Base-by-base conservation (phyloP, 805 yeast species). In the Wickerhamiella slavikovae region DNA sequence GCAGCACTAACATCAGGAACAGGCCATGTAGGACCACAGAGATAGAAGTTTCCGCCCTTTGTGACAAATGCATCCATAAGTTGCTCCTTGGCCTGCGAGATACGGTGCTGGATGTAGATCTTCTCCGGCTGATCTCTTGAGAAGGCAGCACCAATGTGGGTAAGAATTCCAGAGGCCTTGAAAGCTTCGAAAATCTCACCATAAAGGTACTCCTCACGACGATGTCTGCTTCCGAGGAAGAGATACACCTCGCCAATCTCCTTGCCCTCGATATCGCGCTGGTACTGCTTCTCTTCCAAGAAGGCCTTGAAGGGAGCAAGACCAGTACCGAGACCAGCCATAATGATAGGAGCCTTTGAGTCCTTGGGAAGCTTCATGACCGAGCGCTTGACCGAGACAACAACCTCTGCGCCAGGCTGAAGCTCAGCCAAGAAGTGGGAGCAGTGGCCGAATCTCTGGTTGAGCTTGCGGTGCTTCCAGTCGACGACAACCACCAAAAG, bases 11-110 rank as follows among this genome's bases (percentile, higher is more conserved):
- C 77, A 51, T 83, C 94, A 8, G 96, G 94, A 47, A 85, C 95
- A 20, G 96, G 96, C 96, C 96, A 85, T 2, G 95, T 85, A 25
- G 96, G 96, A 38, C 96, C 96, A 69, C 96, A 85, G 50, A 85
- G 64, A 58, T 85, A 85, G 67, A 85, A 85, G 16, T 82, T 72
- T 34, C 96, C 96, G 34, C 72, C 58, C 56, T 82, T 64, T 38
- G 60, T 57, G 25, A 71, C 74, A 53, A 85, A 68, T 29, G 93
- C 83, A 25, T 69, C 77, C 28, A 76, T 75, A 52, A 85, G 64
- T 25, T 68, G 73, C 30, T 60, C 64, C 45, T 79, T 56, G 34
- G 69, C 66, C 50, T 80, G 79, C 47, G 82, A 67, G 51, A 85
- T 85, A 52, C 75, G 70, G 55, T 85, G 95, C 57, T 85, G 96